Percentiles rank a stretch among this genome's conserved stretches.
phyloP scores from a whole-genome alignment of 768 basidiomycete genomes.

The Hydnomerulius pinastri region DNA sequence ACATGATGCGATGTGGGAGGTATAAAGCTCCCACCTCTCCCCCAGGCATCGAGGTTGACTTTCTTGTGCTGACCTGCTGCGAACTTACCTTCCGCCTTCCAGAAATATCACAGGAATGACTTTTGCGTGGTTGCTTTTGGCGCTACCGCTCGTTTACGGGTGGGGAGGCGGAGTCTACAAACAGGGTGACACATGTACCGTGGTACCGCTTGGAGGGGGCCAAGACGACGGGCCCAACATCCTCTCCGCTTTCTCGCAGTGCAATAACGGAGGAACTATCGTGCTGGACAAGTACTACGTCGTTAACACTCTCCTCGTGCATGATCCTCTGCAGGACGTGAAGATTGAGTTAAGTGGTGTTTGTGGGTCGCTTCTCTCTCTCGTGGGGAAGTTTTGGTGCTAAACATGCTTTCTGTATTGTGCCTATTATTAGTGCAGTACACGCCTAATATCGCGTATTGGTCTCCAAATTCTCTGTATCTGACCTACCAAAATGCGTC shows the following conservation, averaged over 20 bases:
- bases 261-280: slow-evolving; percentile 29
- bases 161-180: no score
- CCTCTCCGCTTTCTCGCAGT: slow-evolving; percentile 32
- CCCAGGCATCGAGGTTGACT: not conserved
- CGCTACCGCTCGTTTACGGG: no score
- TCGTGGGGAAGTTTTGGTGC: not conserved
- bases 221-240: slow-evolving; percentile 40
- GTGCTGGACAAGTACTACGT: slow-evolving; percentile 36
- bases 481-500: slow-evolving; percentile 47
- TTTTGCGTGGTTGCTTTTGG: no score
- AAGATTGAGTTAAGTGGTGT: slow-evolving; percentile 41
- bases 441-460: slow-evolving; percentile 44
- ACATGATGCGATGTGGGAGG: not conserved
- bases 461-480: slow-evolving; percentile 40
- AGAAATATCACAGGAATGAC: no score
- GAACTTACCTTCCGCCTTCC: no score
- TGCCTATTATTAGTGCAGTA: slow-evolving; percentile 32
- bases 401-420: no score
- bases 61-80: no score
- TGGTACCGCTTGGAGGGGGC: slow-evolving; percentile 34
- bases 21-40: not conserved
- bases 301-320: slow-evolving; percentile 41
- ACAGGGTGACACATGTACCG: slow-evolving; percentile 22
- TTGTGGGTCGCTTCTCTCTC: slow-evolving; percentile 22
- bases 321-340: slow-evolving; percentile 38